Evolutionary conservation across 2,329 filamentous ascomycete genomes (phyloP), one percentile per base, ranked within the genome.

Genomic region (Arachnomyces sp.): DNA sequence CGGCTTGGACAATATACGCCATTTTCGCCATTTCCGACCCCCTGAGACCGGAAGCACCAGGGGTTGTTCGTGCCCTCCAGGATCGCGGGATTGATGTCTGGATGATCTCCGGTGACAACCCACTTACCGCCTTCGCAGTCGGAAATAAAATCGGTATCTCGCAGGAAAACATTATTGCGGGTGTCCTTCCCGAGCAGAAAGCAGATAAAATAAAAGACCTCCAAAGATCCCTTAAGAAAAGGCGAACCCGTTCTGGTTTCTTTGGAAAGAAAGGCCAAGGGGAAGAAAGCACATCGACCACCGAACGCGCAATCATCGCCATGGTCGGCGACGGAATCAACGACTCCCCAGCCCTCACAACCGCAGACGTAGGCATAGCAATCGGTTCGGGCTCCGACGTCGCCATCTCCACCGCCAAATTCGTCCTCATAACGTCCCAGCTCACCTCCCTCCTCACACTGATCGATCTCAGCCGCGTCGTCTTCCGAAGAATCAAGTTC

Each of bases 241-340:
- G 39, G 68, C 89, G 16, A 69, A 70, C 0, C 67, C 89, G 9
- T 81, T 74, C 39, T 74, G 81, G 4, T 56, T 72, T 34, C 81
- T 88, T 55, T 89, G 84, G 84, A 70, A 79, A 42, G 66, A 69
- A 9, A 66, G 89, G 70, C 46, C 59, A 60, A 7, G 74, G 75
- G 38, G 63, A 68, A n/a, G 73, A 76, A 48, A 70, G 66, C 30
- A 63, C 67, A 14, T 67, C 63, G 65, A 12, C 66, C 63, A 6
- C 61, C 56, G 3, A 65, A 64, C 2, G 65, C 68, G 42, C 63
- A 68, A 29, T 63, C 7, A 65, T 69, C 14, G 66, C 65, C 1
- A 63, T 63, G n/a, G 61, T 58, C 1, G 60, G 59, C 12, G 59
- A 63, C 17, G 60, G 60, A 1, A 57, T 61, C 31, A 61, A 62